These are phyloP conservation scores for Trichophyton verrucosum DNA, from an alignment of 2,329 filamentous ascomycete genomes.

Conservation along the genomic window DNA sequence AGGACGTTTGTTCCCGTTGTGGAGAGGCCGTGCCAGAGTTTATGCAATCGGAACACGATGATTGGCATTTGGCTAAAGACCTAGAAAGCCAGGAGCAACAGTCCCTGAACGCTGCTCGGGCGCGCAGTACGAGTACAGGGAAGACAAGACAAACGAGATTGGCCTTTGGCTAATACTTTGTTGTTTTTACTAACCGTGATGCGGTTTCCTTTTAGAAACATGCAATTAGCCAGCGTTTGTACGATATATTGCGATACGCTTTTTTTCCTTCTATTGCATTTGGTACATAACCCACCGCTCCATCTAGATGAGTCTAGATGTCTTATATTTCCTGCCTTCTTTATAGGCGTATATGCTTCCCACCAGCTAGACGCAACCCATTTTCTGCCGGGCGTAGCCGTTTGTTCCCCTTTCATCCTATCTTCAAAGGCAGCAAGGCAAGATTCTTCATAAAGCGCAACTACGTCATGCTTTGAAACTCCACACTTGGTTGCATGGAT, in stretches of 20 bases:
- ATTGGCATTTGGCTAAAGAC: constrained; percentile 91
- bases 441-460: neutral
- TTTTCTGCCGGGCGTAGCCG: neutral
- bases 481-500: neutral
- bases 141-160: constrained; percentile 13
- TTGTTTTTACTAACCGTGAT: neutral
- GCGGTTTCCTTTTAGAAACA: neutral
- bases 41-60: constrained; percentile 63
- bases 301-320: no score
- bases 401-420: neutral
- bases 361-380: no score
- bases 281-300: neutral
- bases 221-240: neutral
- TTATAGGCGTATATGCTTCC: no score
- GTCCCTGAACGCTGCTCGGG: neutral
- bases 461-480: neutral
- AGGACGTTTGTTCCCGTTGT: constrained; percentile 51
- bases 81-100: constrained; percentile 31
- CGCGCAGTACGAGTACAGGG: neutral
- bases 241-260: neutral
- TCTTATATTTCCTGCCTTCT: no score
- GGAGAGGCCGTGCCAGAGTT: constrained; percentile 45
- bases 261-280: neutral
- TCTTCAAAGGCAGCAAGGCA: neutral
- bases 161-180: constrained; percentile 9